Conservation (phyloP, 2,329 filamentous ascomycete species). For the Talaromyces sp. region DNA sequence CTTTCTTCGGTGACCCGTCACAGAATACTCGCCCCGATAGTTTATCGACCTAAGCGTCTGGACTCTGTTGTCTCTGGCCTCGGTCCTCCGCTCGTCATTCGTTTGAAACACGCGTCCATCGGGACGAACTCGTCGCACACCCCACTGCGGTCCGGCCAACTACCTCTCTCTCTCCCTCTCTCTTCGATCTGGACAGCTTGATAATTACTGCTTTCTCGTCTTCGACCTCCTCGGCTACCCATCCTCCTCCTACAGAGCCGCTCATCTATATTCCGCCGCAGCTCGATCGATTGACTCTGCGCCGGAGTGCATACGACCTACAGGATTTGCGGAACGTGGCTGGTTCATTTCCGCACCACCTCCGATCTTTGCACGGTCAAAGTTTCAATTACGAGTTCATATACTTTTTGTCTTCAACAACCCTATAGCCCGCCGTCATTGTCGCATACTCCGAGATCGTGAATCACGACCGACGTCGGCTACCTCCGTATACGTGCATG, state of each 20-base stretch:
- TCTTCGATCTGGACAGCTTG: background rate
- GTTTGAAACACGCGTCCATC: constrained; percentile 23
- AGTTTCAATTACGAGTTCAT: constrained; percentile 8
- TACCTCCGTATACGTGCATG: constrained; percentile 2
- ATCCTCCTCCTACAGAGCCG: background rate
- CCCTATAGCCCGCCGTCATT: constrained; percentile 12
- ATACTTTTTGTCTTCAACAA: background rate
- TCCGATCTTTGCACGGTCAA: constrained; percentile 3
- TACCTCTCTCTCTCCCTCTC: background rate
- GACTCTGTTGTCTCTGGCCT: background rate
- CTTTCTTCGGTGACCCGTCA: background rate
- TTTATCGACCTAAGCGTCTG: background rate
- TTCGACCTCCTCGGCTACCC: background rate
- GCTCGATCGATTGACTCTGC: background rate
- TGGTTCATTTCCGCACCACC: constrained; percentile 22
- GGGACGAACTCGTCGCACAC: constrained; percentile 15
- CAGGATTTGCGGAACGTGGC: constrained; percentile 20
- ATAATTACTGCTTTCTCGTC: background rate
- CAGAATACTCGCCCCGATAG: background rate
- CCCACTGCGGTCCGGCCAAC: constrained; percentile 3
- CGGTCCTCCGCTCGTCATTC: constrained; percentile 19
- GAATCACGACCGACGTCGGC: background rate
- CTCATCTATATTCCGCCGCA: background rate
- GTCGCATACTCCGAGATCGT: background rate
- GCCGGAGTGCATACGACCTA: background rate